phyloP scores from a whole-genome alignment of 2,329 filamentous ascomycete genomes.

The Penicillium corylophilum region DNA sequence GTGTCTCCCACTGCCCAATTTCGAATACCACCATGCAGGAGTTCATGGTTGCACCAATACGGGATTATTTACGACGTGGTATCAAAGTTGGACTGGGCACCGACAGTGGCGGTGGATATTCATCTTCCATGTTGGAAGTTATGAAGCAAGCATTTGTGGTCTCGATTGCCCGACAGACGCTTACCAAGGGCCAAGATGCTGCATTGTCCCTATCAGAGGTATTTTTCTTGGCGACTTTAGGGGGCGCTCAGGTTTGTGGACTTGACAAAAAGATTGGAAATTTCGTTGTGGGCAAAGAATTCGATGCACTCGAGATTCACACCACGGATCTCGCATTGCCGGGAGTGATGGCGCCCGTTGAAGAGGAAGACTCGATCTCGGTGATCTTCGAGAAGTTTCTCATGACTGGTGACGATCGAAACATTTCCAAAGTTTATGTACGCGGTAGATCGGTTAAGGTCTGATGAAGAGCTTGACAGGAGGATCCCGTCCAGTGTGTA shows the following conservation, averaged over 20 bases:
- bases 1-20: constrained; percentile 64
- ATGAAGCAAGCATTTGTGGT: constrained; percentile 55
- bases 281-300: constrained; percentile 60
- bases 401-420: constrained; percentile 66
- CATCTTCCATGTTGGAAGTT: constrained; percentile 52
- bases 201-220: constrained; percentile 53
- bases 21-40: constrained; percentile 62
- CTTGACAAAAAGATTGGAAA: constrained; percentile 56
- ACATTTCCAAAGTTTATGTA: constrained; percentile 58
- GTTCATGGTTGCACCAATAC: constrained; percentile 59
- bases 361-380: constrained; percentile 49
- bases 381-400: constrained; percentile 63
- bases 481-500: not conserved
- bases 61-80: constrained; percentile 56
- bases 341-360: constrained; percentile 54
- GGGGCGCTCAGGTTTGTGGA: constrained; percentile 60
- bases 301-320: constrained; percentile 58
- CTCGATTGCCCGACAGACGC: constrained; percentile 37
- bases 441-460: constrained; percentile 43
- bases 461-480: not conserved
- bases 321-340: constrained; percentile 30
- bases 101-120: constrained; percentile 63
- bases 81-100: constrained; percentile 68
- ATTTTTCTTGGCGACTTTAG: constrained; percentile 61
- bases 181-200: constrained; percentile 41